Evolutionary conservation across 805 yeast genomes (phyloP).

Genomic region (Wickerhamomyces rabaulensis): DNA sequence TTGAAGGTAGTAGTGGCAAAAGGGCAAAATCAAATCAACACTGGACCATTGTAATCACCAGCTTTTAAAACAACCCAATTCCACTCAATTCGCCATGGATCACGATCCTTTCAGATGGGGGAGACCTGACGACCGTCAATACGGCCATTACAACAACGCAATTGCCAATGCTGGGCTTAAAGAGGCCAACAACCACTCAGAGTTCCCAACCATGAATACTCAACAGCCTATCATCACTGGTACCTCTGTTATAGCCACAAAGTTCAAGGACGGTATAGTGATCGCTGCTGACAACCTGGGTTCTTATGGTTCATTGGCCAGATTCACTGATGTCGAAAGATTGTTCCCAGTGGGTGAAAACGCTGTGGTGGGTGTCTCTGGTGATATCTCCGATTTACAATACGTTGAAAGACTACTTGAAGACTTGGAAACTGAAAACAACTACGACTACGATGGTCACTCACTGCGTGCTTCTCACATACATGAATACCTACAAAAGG

Average conservation of each 20-base stretch:
- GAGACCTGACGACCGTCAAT: slow-evolving; percentile 77
- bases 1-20: background rate
- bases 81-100: slow-evolving; percentile 49
- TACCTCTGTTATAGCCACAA: slow-evolving; percentile 88
- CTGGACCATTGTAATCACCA: no score
- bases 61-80: background rate
- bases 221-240: slow-evolving; percentile 96
- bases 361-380: slow-evolving; percentile 89
- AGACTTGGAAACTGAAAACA: slow-evolving; percentile 71
- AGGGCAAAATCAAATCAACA: background rate
- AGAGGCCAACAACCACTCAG: slow-evolving; percentile 10
- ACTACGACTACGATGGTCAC: slow-evolving; percentile 69
- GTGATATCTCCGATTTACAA: slow-evolving; percentile 94
- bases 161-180: slow-evolving; percentile 57
- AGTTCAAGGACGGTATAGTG: slow-evolving; percentile 84
- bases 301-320: slow-evolving; percentile 87
- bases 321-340: slow-evolving; percentile 83
- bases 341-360: slow-evolving; percentile 76
- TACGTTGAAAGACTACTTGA: slow-evolving; percentile 69
- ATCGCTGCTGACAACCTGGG: slow-evolving; percentile 94
- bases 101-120: slow-evolving; percentile 97
- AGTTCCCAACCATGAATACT: slow-evolving; percentile 76
- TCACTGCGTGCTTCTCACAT: slow-evolving; percentile 78
- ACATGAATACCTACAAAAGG: slow-evolving; percentile 79
- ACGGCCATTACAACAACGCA: slow-evolving; percentile 72